A percentile compares a stretch with the other conserved stretches of the same genome.
Conservation (phyloP, 208 protist genomes). For the Naegleria fowleri region DNA sequence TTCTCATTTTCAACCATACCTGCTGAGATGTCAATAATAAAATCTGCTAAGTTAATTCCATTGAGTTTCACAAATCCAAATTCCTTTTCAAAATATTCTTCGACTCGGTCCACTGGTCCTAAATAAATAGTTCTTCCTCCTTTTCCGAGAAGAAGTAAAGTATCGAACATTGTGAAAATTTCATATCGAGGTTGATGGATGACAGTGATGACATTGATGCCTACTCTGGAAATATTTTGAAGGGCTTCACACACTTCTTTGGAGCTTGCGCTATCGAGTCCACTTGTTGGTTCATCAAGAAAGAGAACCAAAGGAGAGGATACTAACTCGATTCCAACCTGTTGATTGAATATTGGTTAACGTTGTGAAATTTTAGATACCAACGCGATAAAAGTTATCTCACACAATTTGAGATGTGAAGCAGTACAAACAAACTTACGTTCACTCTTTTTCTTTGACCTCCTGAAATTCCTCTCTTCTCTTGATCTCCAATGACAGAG, state of each 20-base stretch:
- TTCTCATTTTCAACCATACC: not conserved
- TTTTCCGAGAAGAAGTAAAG: constrained; percentile 40
- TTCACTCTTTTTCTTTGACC: constrained; percentile 32
- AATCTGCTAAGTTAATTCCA: constrained; percentile 26
- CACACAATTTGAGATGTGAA: too few relatives aligned
- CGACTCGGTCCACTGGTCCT: not conserved
- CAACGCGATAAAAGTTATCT: too few relatives aligned
- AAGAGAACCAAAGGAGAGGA: constrained; percentile 46
- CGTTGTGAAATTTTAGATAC: too few relatives aligned
- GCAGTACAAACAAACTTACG: not conserved
- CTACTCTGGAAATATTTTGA: constrained; percentile 29
- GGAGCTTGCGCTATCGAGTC: constrained; percentile 38
- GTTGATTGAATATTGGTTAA: too few relatives aligned
- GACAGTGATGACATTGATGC: constrained; percentile 43
- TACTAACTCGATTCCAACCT: constrained; percentile 56
- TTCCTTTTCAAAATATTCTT: constrained; percentile 27
- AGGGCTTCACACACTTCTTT: constrained; percentile 33
- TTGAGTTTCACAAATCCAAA: not conserved
- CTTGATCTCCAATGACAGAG: constrained; percentile 2
- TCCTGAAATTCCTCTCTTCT: constrained; percentile 16
- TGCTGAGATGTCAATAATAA: constrained; percentile 3
- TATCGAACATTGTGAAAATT: constrained; percentile 47
- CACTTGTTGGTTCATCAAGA: constrained; percentile 53
- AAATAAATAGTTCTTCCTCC: constrained; percentile 29
- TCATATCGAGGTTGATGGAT: constrained; percentile 51